These are phyloP conservation scores for Boletus pseudo-olivaceus DNA, from an alignment of 768 basidiomycete genomes.

Conservation along the genomic window DNA sequence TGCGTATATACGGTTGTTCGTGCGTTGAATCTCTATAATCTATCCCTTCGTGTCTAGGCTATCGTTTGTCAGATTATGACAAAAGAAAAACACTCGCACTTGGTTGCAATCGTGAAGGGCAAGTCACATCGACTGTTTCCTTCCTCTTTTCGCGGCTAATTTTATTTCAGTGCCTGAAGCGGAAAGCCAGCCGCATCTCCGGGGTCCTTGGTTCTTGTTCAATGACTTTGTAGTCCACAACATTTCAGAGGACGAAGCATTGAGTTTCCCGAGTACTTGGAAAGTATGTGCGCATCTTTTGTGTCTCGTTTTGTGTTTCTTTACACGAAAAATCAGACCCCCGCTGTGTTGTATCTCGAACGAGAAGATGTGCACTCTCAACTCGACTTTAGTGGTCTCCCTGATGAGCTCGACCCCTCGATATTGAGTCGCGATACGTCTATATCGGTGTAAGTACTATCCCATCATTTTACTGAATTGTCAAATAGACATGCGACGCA, in stretches of 20 bases:
- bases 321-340: conserved; percentile 50
- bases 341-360: conserved; percentile 88
- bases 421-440: conserved; percentile 86
- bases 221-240: conserved; percentile 93
- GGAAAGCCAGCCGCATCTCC: conserved; percentile 38
- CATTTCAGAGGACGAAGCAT: conserved; percentile 80
- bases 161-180: conserved; percentile 61
- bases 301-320: neutral
- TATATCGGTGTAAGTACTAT: conserved; percentile 65
- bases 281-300: conserved; percentile 55
- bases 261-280: conserved; percentile 87
- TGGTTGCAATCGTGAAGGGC: conserved; percentile 88
- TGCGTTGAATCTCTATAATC: neutral
- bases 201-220: conserved; percentile 86
- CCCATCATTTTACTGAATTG: neutral
- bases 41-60: conserved; percentile 44
- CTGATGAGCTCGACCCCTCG: conserved; percentile 61
- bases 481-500: conserved; percentile 27
- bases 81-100: conserved; percentile 72
- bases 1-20: conserved; percentile 35
- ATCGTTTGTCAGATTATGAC: conserved; percentile 76
- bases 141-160: neutral
- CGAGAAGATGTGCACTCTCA: conserved; percentile 55
- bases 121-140: neutral
- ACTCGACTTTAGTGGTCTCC: conserved; percentile 64